Evolutionary conservation across 768 basidiomycete species (phyloP), one percentile per base, ranked within the genome.

Genomic region (Mrakia blollopis): DNA sequence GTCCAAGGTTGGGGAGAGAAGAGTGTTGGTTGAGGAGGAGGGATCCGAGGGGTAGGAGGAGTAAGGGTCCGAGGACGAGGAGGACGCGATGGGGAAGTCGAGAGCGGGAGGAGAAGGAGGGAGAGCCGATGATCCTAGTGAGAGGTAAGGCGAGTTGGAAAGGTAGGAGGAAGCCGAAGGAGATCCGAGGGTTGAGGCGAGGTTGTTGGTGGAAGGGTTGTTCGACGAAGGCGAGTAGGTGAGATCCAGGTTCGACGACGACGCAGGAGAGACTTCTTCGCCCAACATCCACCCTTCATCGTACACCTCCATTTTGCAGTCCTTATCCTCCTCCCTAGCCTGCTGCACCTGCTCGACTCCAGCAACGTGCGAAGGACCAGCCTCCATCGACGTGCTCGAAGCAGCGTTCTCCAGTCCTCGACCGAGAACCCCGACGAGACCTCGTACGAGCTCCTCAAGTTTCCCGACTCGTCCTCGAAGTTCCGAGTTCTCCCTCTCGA

Each of bases 401-500:
- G 52, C 65, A 3, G 60, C 37, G 23, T 67, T 44, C 25, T 50
- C 62, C 30, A 71, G 52, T 7, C 41, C 62, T 25, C 70, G 61
- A 30, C 76, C 76, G 35, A 77, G 57, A 7, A 77, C 52, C 3
- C 77, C 67, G 30, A 78, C 77, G 30, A 78, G 73, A 16, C 77
- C 77, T 28, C 72, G 52, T 3, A 78, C 77, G 35, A 78, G 77
- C 57, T 74, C 77, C 72, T 78, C 77, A 60, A 78, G 73, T 47
- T 70, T 69, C 21, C 32, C 63, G 54, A 78, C 77, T 32, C 77
- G 50, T 23, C 52, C 30, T 28, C 50, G 41, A 18, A 78, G 77
- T 23, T 70, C 72, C 44, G 61, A 32, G 68, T 78, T 78, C 44
- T 78, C 77, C 32, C 44, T 37, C 60, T 78, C 73, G 39, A 78